Percentiles rank a stretch among this genome's conserved stretches.
Conservation (phyloP, 1,139 yeast genomes). For the Kodamaea sp. region DNA sequence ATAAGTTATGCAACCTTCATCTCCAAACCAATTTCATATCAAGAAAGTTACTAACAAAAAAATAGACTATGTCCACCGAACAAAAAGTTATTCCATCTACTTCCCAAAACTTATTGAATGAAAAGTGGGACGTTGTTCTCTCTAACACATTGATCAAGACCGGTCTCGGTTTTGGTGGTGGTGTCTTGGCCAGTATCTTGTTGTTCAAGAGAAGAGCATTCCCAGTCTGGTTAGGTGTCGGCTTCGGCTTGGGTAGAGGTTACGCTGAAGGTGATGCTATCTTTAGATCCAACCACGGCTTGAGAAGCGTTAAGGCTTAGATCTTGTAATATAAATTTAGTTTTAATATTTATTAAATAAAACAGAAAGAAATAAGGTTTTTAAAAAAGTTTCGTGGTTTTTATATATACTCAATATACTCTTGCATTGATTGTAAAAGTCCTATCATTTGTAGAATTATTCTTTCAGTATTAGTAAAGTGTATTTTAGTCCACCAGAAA, state of each 20-base stretch:
- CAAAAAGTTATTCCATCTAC: conserved; percentile 39
- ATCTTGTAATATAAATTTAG: not conserved
- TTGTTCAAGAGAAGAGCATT: conserved; percentile 90
- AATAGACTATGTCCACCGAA: conserved; percentile 15
- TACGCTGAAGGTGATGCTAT: conserved; percentile 98
- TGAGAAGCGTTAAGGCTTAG: conserved; percentile 67
- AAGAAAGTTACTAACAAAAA: conserved; percentile 4
- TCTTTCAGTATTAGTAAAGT: no score
- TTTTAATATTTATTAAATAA: conserved; percentile 6
- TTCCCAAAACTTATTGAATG: conserved; percentile 70
- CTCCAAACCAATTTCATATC: no score
- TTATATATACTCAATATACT: no score
- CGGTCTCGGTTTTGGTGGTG: conserved; percentile 97
- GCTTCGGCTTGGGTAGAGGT: conserved; percentile 96
- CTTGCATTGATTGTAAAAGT: conserved; percentile 3
- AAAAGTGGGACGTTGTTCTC: conserved; percentile 95
- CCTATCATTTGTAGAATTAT: no score
- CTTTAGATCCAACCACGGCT: conserved; percentile 76
- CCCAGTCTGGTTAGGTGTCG: conserved; percentile 96
- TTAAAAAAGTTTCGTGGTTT: no score
- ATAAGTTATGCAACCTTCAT: no score
- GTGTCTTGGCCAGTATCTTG: conserved; percentile 89
- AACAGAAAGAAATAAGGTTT: not conserved
- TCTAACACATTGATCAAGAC: conserved; percentile 93
- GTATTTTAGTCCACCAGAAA: no score